phyloP scores from a whole-genome alignment of 179 eudicot species.

The Spergularia azorica region DNA sequence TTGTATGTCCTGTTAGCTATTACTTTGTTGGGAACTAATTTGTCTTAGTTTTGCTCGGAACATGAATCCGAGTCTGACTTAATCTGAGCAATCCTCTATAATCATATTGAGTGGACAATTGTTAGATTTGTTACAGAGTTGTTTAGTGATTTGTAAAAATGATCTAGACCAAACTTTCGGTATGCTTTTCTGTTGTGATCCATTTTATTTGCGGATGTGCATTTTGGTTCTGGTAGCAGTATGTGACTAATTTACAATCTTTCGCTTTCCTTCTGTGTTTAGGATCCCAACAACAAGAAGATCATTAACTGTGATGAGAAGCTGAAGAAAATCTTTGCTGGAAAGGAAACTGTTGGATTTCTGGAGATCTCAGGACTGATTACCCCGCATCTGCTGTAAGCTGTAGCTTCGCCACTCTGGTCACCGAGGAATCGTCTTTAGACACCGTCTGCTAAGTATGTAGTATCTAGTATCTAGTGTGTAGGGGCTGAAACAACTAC shows the following conservation, averaged over 20 bases:
- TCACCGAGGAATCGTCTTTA: slow-evolving; percentile 5
- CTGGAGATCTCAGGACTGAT: slow-evolving; percentile 82
- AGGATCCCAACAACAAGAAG: slow-evolving; percentile 89
- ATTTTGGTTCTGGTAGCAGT: background rate
- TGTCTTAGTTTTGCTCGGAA: background rate
- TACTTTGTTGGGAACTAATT: background rate
- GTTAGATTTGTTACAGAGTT: too few relatives aligned
- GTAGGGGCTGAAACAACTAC: slow-evolving; percentile 14
- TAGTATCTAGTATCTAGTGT: slow-evolving; percentile 11
- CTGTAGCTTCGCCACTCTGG: background rate
- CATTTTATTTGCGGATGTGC: too few relatives aligned
- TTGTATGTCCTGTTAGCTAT: background rate
- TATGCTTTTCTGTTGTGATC: background rate
- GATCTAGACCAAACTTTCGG: background rate
- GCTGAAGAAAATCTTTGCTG: slow-evolving; percentile 76
- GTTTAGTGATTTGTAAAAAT: too few relatives aligned
- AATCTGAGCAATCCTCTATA: background rate
- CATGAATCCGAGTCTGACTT: background rate
- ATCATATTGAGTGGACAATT: too few relatives aligned
- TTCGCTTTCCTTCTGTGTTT: slow-evolving; percentile 9
- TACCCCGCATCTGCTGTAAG: slow-evolving; percentile 68
- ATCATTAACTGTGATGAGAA: slow-evolving; percentile 80
- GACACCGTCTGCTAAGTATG: background rate
- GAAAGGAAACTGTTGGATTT: slow-evolving; percentile 73
- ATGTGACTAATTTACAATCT: background rate